Base-by-base conservation (phyloP, 164 flowering plant genomes). In the Vitis riparia region DNA sequence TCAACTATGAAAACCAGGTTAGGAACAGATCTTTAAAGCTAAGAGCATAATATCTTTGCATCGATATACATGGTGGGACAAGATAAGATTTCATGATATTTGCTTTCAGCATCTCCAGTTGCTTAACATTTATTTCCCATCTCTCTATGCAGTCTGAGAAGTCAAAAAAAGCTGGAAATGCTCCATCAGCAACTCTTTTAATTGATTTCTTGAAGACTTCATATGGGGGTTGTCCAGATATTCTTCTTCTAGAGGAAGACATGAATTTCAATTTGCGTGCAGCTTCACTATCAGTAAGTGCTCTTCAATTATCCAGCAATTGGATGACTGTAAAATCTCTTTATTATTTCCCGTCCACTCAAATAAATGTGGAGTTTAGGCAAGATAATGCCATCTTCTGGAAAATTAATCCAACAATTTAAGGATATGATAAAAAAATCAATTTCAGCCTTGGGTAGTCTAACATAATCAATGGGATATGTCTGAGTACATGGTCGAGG, bases 251-350 rank as follows among this genome's bases (percentile, higher is more conserved):
- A 16, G 98, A 93, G 73, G 97, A 88, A 78, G 92, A 91, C 65
- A 85, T 90, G 88, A 88, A 91, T 80, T 86, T 93, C 84, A 89
- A 95, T 79, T 75, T 73, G 60, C 83, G 97, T 70, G 89, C 97
- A 47, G 74, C 88, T 79, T 89, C 94, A 51, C 80, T 93, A 59
- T 73, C 81, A 44, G 98, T 95, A 80, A 85, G 95, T 79, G 48
- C 50, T 15, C 11, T 71, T 62, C 61, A 66, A 2, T 68, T 50
- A 48, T 23, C 2, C 16, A n/a, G 11, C 11, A 9, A 17, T 23
- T 8, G 7, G 9, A 44, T 67, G 23, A 63, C 7, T 37, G 52
- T 5, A 12, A 10, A 29, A 11, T 9, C 15, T 9, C 59, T 66
- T 66, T 5, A 11, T 53, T 53, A 6, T 37, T 37, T 37, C 44